Evolutionary conservation across 1,284 basidiomycete species (phyloP).

Genomic region (Cerioporus squamosus): DNA sequence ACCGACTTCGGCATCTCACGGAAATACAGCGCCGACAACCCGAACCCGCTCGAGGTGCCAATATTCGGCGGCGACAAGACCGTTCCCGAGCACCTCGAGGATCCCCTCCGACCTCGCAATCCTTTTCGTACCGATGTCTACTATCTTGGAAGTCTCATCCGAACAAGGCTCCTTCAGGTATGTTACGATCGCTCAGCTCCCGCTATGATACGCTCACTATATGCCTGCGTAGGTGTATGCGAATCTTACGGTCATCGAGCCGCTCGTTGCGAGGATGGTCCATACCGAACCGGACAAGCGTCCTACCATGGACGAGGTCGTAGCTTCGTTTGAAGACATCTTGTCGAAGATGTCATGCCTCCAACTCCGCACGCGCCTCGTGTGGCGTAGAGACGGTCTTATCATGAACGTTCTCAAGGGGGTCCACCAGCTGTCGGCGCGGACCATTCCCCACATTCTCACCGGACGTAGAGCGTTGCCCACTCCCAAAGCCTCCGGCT

Average conservation of each 20-base stretch:
- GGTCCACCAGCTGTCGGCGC: not conserved
- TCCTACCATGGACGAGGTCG: slow-evolving; percentile 10
- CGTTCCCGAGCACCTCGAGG: slow-evolving; percentile 17
- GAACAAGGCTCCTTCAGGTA: slow-evolving; percentile 15
- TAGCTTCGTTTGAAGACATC: not conserved
- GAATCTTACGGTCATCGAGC: slow-evolving; percentile 5
- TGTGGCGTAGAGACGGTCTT: not conserved
- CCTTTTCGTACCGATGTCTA: slow-evolving; percentile 16
- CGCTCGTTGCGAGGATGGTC: slow-evolving; percentile 2
- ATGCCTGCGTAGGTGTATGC: slow-evolving; percentile 1
- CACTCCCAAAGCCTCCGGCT: no score
- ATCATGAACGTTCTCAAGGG: not conserved
- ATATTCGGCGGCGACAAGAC: slow-evolving; percentile 13
- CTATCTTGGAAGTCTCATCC: slow-evolving; percentile 28
- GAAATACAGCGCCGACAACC: slow-evolving; percentile 13
- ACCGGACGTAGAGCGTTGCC: no score
- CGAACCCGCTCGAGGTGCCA: slow-evolving; percentile 8
- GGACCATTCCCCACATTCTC: not conserved
- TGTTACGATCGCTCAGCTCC: not conserved
- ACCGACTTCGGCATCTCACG: slow-evolving; percentile 41
- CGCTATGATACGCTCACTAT: not conserved
- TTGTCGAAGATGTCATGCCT: not conserved
- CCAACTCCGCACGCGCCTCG: not conserved
- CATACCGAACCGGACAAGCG: not conserved
- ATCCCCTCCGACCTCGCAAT: not conserved